phyloP scores from a whole-genome alignment of 2,329 filamentous ascomycete genomes.

The Epichloe sylvatica region DNA sequence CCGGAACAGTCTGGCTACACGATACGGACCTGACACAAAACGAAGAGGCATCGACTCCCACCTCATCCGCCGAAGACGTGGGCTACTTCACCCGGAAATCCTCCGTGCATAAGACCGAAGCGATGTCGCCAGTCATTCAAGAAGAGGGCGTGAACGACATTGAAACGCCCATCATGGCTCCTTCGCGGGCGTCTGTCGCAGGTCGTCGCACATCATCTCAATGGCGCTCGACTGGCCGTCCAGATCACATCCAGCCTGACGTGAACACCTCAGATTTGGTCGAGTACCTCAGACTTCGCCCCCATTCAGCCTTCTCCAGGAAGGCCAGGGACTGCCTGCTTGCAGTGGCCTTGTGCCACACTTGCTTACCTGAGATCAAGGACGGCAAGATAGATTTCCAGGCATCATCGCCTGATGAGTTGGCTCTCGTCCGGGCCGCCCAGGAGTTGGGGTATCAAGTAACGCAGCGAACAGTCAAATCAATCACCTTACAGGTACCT shows the following conservation, averaged over 20 bases:
- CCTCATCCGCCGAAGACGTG: conserved; percentile 1
- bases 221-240: conserved; percentile 34
- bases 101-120: conserved; percentile 16
- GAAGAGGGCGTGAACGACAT: conserved; percentile 14
- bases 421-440: conserved; percentile 72
- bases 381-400: conserved; percentile 67
- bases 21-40: conserved; percentile 48
- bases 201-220: conserved; percentile 34
- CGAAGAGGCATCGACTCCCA: conserved; percentile 15
- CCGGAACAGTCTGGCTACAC: conserved; percentile 79
- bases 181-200: conserved; percentile 19
- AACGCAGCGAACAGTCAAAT: conserved; percentile 56
- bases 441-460: conserved; percentile 74
- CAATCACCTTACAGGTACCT: conserved; percentile 40
- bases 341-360: conserved; percentile 77
- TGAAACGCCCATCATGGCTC: conserved; percentile 14
- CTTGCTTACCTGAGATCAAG: conserved; percentile 66
- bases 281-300: conserved; percentile 60
- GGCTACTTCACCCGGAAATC: conserved; percentile 9
- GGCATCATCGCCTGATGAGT: conserved; percentile 78
- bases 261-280: conserved; percentile 60
- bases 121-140: conserved; percentile 17
- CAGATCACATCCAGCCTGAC: conserved; percentile 38
- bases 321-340: conserved; percentile 74
- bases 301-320: conserved; percentile 61